Evolutionary conservation across 257 asterid genomes (phyloP).

Genomic region (Lavandula angustifolia): DNA sequence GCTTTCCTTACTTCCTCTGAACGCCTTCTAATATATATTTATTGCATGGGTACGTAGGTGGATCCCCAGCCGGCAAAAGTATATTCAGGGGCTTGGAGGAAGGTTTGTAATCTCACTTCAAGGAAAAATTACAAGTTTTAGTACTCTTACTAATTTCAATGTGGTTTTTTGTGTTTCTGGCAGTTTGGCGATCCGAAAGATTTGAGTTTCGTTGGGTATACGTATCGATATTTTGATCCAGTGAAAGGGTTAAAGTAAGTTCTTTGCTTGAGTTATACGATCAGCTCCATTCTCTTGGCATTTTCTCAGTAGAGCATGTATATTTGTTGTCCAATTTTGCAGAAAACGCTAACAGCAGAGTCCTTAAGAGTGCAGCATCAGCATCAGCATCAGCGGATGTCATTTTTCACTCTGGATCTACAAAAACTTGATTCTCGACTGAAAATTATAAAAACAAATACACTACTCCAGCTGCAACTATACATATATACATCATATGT

Average conservation of each 20-base stretch:
- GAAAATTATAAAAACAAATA: too few species aligned
- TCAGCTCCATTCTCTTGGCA: too few species aligned
- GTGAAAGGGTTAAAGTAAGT: slow-evolving; percentile 67
- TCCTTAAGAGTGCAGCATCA: background rate
- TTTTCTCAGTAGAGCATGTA: too few species aligned
- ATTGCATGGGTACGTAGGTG: slow-evolving; percentile 45
- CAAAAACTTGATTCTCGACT: too few species aligned
- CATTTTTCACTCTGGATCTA: slow-evolving; percentile 15
- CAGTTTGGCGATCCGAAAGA: slow-evolving; percentile 67
- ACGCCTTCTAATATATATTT: slow-evolving; percentile 19
- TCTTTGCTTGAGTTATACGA: too few species aligned
- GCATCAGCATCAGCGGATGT: too few species aligned
- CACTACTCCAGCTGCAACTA: too few species aligned
- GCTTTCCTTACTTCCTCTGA: too few species aligned
- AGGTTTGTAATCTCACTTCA: slow-evolving; percentile 45
- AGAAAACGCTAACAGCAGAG: slow-evolving; percentile 1
- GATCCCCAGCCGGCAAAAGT: slow-evolving; percentile 55
- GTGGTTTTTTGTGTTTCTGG: slow-evolving; percentile 29
- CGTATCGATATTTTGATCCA: slow-evolving; percentile 77
- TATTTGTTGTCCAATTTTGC: background rate
- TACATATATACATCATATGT: too few species aligned
- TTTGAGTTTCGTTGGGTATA: slow-evolving; percentile 80
- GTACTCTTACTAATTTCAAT: background rate
- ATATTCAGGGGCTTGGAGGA: slow-evolving; percentile 56
- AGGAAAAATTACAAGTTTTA: background rate